phyloP scores from a whole-genome alignment of 1,284 basidiomycete species.

The Fomitiporia mediterranea region DNA sequence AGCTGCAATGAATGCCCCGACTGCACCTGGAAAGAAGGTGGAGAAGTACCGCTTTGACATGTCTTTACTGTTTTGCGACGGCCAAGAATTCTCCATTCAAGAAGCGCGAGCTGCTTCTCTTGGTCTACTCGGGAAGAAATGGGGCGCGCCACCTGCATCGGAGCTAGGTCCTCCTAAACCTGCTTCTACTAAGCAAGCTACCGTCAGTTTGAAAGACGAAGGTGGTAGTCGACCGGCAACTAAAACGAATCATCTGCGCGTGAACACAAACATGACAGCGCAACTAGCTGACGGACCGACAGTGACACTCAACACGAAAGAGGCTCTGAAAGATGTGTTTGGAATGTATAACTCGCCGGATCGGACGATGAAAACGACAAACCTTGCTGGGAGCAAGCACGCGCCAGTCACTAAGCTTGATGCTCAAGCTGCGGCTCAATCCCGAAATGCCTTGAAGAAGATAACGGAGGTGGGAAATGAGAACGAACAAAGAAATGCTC shows the following conservation, averaged over 20 bases:
- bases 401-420: slow-evolving; percentile 64
- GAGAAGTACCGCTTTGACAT: slow-evolving; percentile 68
- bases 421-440: slow-evolving; percentile 30
- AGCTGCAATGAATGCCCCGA: slow-evolving; percentile 62
- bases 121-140: slow-evolving; percentile 76
- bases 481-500: slow-evolving; percentile 37
- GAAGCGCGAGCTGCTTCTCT: slow-evolving; percentile 74
- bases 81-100: slow-evolving; percentile 65
- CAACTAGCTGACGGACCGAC: slow-evolving; percentile 48
- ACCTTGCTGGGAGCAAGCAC: slow-evolving; percentile 58
- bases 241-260: slow-evolving; percentile 22
- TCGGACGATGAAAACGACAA: slow-evolving; percentile 53
- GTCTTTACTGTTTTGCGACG: slow-evolving; percentile 60
- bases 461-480: slow-evolving; percentile 24
- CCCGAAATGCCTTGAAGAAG: slow-evolving; percentile 32
- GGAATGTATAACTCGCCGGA: slow-evolving; percentile 90
- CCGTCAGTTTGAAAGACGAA: slow-evolving; percentile 52
- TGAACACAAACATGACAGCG: slow-evolving; percentile 18
- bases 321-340: slow-evolving; percentile 89
- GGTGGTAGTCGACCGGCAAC: slow-evolving; percentile 37
- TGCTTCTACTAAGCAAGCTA: slow-evolving; percentile 27
- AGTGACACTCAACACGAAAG: slow-evolving; percentile 83
- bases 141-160: slow-evolving; percentile 59
- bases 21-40: slow-evolving; percentile 58
- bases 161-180: slow-evolving; percentile 29